Evolutionary conservation across 306 rosid species (phyloP), one percentile per base, ranked within the genome.

Genomic region (Pterocarpus santalinus): DNA sequence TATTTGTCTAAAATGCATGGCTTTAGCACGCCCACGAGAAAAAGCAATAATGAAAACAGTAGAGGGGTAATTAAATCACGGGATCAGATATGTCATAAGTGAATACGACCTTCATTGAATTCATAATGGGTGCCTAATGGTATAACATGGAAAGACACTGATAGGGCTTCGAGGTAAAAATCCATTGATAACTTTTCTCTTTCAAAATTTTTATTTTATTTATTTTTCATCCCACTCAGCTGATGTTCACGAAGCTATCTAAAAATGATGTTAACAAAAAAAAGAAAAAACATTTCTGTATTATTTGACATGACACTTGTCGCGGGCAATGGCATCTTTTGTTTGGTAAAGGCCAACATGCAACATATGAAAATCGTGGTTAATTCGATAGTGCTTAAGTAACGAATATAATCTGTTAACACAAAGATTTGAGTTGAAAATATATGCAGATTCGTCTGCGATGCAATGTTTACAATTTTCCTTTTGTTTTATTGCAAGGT

Each of bases 281-380:
- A 51, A 51, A 1, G 3, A 12, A 51, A 51, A 14, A 13, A 5
- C 7, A 1, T 43, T 7, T 43, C 3, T 34, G 35, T 2, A 17
- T 56, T 39, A 2, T 6, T 73, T 28, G 56, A 58, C 57, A 17
- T 22, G 33, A 30, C 9, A 75, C 15, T 58, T 43, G 5, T 13
- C 2, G 17, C 10, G 32, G 68, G 8, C 28, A 57, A 74, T 13
- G 17, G 12, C 72, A 76, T 76, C 35, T 76, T 76, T 35, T 63
- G 52, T 47, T 47, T 36, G 43, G 57, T 52, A 11, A 64, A 38
- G 57, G 43, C 44, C 13, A 52, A 55, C 38, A 3, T 11, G 55
- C 72, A 10, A 16, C 16, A 10, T 16, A 17, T 77, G 65, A 52
- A 76, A 77, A 49, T 76, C n/a, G 2, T 53, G 28, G 44, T 46